These are phyloP conservation scores for Gilbertella persicaria DNA, from an alignment of 371 early-diverging fungal genomes.

Conservation along the genomic window DNA sequence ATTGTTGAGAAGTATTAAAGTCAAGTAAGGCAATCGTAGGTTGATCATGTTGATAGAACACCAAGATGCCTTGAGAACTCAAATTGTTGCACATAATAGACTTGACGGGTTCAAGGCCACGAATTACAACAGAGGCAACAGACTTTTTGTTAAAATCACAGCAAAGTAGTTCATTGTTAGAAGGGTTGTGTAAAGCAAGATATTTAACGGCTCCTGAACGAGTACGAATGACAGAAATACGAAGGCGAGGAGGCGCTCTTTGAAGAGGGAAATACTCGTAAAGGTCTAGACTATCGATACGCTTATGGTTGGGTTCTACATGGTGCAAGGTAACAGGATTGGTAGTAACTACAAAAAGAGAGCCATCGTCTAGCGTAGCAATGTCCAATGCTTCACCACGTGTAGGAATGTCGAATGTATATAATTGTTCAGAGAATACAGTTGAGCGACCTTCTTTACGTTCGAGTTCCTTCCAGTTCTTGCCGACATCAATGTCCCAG, in stretches of 20 bases:
- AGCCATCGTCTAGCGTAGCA: conserved; percentile 54
- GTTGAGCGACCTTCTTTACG: conserved; percentile 67
- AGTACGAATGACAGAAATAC: conserved; percentile 52
- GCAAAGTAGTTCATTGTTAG: conserved; percentile 65
- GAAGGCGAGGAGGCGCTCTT: conserved; percentile 62
- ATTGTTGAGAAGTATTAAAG: conserved; percentile 59
- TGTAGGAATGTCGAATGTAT: conserved; percentile 70
- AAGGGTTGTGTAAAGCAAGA: conserved; percentile 69
- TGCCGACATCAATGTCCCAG: conserved; percentile 62
- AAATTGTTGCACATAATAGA: conserved; percentile 60
- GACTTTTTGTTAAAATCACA: conserved; percentile 62
- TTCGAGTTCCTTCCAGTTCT: conserved; percentile 64
- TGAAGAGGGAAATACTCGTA: conserved; percentile 81
- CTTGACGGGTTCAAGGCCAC: conserved; percentile 56
- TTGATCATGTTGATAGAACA: conserved; percentile 67
- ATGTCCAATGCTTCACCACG: conserved; percentile 75
- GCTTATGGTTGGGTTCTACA: conserved; percentile 59
- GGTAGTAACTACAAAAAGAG: conserved; percentile 64
- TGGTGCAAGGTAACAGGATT: conserved; percentile 74
- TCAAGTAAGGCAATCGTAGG: conserved; percentile 61
- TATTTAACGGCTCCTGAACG: conserved; percentile 38
- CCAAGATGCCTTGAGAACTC: conserved; percentile 44
- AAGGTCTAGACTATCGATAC: conserved; percentile 63
- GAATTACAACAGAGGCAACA: conserved; percentile 55
- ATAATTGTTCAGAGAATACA: conserved; percentile 69